Base-by-base conservation (phyloP, 768 basidiomycete species). In the Mycena vitilis region DNA sequence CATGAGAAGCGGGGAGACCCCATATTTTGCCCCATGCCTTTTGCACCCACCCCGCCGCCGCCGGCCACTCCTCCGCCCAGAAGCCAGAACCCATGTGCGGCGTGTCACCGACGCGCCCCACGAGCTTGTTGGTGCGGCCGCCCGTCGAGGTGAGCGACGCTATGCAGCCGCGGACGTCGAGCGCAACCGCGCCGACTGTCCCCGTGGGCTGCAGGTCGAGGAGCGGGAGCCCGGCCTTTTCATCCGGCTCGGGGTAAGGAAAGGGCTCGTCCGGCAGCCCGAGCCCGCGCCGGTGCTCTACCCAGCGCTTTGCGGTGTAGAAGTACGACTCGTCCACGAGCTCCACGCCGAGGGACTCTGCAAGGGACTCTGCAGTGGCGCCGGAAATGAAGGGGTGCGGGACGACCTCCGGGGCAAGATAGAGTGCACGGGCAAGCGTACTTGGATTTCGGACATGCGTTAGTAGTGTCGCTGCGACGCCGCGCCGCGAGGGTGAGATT, bases 171-270 rank as follows among this genome's bases (percentile, higher is more conserved):
- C 88, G 81, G 8, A 84, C 72, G 74, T 95, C 94, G 38, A 95
- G 81, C 6, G 92, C 93, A 10, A 95, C 93, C 1, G 94, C 94
- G 22, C 94, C 94, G 12, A 95, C 93, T 0, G 94, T 95, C 13
- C 94, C 94, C 18, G 79, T 90, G 5, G 94, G 91, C 68, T 88
- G 80, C 70, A 85, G 78, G 75, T 92, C 90, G 10, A 92, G 79
- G 16, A 81, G 72, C 20, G 73, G 71, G 36, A 72, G 63, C 11
- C 54, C 54, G 0, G 69, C 63, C 36, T 78, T 71, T 22, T 73
- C 45, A 40, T 40, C 70, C 16, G 44, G 20, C 4, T 71, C 37
- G 11, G 70, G 73, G 18, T 76, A 75, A 11, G 89, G 86, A 22
- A 84, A 72, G 0, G 88, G 89, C 52, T 88, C 88, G 54, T 90